Evolutionary conservation across 139 green algal species (phyloP).

Genomic region (Chlorella sp.): DNA sequence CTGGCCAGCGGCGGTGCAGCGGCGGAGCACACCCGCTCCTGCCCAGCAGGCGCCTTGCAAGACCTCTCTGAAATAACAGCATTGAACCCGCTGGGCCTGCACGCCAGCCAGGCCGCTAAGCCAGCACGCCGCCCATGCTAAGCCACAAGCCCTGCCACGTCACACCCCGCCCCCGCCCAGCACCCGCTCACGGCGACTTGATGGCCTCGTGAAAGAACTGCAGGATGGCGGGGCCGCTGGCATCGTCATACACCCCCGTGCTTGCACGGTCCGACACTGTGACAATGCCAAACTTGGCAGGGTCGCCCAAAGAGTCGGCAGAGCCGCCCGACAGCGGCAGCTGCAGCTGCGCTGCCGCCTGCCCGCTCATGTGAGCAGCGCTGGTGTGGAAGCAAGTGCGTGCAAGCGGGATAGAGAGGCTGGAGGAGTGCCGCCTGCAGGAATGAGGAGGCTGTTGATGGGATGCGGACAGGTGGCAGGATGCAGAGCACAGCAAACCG

Average conservation of each 20-base stretch:
- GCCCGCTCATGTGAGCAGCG: not conserved
- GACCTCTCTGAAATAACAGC: not conserved
- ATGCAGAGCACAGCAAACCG: no score
- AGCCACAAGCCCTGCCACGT: not conserved
- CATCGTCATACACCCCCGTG: slow-evolving; percentile 83
- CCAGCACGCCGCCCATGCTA: no score
- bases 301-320: slow-evolving; percentile 54
- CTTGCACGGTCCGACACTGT: slow-evolving; percentile 89
- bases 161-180: not conserved
- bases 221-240: slow-evolving; percentile 88
- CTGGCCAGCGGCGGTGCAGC: not conserved
- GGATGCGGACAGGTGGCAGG: no score
- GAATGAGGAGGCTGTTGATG: no score
- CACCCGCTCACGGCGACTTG: slow-evolving; percentile 52
- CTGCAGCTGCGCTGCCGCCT: not conserved
- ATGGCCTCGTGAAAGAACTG: slow-evolving; percentile 89
- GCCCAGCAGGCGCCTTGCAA: not conserved
- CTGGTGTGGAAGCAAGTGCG: no score
- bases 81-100: not conserved
- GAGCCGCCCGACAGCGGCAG: slow-evolving; percentile 15
- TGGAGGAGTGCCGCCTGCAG: no score
- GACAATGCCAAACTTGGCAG: slow-evolving; percentile 79
- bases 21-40: no score
- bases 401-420: no score
- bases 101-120: not conserved